phyloP scores from a whole-genome alignment of 768 basidiomycete species.

The Candolleomyces efflorescens region DNA sequence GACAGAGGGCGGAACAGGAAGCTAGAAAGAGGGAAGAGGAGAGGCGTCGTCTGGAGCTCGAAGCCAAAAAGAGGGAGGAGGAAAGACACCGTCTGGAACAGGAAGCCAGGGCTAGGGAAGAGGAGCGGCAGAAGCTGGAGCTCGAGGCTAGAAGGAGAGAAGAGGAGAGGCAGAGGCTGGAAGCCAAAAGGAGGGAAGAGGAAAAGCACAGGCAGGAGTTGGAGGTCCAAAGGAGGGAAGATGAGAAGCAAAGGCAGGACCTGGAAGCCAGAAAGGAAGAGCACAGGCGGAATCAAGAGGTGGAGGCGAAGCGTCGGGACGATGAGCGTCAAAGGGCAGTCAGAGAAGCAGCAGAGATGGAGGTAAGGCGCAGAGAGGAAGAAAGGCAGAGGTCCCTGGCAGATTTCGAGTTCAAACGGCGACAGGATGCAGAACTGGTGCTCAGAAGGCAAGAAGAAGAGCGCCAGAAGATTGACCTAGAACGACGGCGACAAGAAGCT shows the following conservation, averaged over 20 bases:
- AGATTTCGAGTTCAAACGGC: constrained; percentile 39
- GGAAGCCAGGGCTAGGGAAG: too few relatives aligned
- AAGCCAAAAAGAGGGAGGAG: constrained; percentile 13
- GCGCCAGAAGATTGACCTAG: background rate
- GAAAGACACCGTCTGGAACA: background rate
- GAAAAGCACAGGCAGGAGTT: background rate
- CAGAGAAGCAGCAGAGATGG: background rate
- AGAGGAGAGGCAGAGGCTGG: background rate
- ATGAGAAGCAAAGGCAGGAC: background rate
- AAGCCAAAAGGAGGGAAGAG: background rate
- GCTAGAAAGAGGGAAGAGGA: too few relatives aligned
- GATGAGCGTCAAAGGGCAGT: background rate
- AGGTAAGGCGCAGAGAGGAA: background rate
- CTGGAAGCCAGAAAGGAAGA: background rate
- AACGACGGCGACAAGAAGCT: background rate
- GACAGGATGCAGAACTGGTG: constrained; percentile 6
- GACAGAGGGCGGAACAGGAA: too few relatives aligned
- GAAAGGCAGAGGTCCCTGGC: background rate
- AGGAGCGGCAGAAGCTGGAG: background rate
- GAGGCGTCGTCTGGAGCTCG: too few relatives aligned
- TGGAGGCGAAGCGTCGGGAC: background rate
- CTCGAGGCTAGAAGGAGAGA: background rate
- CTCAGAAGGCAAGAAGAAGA: background rate
- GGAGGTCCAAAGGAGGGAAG: background rate
- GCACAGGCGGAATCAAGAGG: background rate